Base-by-base conservation (phyloP, 2,329 filamentous ascomycete species). In the Aureobasidium zeae region DNA sequence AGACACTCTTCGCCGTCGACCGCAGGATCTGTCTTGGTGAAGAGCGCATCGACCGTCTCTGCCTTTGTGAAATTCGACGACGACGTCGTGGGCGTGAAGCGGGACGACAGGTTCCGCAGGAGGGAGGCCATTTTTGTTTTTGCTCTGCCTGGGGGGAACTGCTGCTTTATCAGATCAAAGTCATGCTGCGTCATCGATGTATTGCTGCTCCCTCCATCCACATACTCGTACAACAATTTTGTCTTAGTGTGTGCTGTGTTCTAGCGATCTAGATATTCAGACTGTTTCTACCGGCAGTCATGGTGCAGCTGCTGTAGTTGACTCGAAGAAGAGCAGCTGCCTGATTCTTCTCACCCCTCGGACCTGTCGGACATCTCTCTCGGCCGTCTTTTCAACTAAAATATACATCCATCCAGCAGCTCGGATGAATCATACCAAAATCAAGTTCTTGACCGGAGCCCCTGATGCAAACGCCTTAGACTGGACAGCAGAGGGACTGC, bases 1-100 rank as follows among this genome's bases (percentile, higher is more conserved):
- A 84, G 69, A 61, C 91, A 96, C 52, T 88, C 88, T 29, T 93
- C 85, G 50, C 88, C 89, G 63, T 95, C 89, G 30, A 84, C 66
- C 3, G 73, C 71, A n/a, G 83, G 77, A 56, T 83, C 73, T 26
- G 86, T 86, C 53, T 75, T 77, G 41, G 79, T 69, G 62, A 96
- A 96, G 8, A 96, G 71, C 24, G 67, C 63, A 30, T 67, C 64
- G 34, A 62, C 63, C 32, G 64, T 63, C 8, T 65, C 60, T 19
- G 69, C 68, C 19, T 66, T 73, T 30, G 57, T 53, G 53, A 76
- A 75, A 19, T 65, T 67, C 47, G 51, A 46, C n/a, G 51, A 53
- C n/a, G 42, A 45, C 29, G 49, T 53, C 29, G 49, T 53, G 25
- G 55, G 48, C 20, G 53, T 54, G 28, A 58, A 48, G 38, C 53